Percentiles rank a stretch among this genome's conserved stretches.
Conservation (phyloP, 257 asterid species). For the Forsythia viridissima region DNA sequence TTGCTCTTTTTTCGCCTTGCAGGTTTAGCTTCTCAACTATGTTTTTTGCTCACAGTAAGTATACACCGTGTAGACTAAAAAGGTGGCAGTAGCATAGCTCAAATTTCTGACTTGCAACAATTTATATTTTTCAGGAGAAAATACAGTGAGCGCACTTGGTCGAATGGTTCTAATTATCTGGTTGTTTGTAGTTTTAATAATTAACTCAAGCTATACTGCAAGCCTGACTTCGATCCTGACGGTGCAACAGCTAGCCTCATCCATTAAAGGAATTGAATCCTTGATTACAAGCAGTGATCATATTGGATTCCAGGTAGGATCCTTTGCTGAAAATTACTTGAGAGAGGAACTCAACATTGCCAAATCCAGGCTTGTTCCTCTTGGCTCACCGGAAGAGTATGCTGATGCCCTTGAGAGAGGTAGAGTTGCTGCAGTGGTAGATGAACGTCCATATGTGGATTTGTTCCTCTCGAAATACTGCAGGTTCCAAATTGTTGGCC, state of each 20-base stretch:
- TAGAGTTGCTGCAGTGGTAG: slow-evolving; percentile 52
- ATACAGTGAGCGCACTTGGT: slow-evolving; percentile 51
- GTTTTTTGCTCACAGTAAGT: slow-evolving; percentile 59
- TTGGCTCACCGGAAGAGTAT: slow-evolving; percentile 52
- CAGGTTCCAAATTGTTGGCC: slow-evolving; percentile 45
- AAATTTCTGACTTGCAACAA: background rate
- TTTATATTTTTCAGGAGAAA: slow-evolving; percentile 44
- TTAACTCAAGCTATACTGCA: slow-evolving; percentile 64
- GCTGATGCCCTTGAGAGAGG: slow-evolving; percentile 37
- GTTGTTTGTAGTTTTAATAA: slow-evolving; percentile 55
- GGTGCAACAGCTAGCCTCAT: slow-evolving; percentile 46
- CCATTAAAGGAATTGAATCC: slow-evolving; percentile 55
- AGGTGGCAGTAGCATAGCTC: background rate
- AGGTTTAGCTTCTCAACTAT: slow-evolving; percentile 70
- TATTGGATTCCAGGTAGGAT: slow-evolving; percentile 56
- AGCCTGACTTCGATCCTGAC: slow-evolving; percentile 70
- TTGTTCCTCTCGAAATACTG: slow-evolving; percentile 35
- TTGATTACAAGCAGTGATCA: slow-evolving; percentile 35
- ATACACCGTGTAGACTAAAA: background rate
- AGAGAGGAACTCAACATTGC: slow-evolving; percentile 38
- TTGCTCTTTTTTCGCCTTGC: slow-evolving; percentile 11
- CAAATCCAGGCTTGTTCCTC: slow-evolving; percentile 38
- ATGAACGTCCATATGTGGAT: slow-evolving; percentile 54
- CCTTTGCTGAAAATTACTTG: slow-evolving; percentile 44
- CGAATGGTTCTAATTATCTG: slow-evolving; percentile 56